A percentile compares a stretch with the other conserved stretches of the same genome.
Conservation (phyloP, 352 stramenopile species). For the Globisporangium spiculum region DNA sequence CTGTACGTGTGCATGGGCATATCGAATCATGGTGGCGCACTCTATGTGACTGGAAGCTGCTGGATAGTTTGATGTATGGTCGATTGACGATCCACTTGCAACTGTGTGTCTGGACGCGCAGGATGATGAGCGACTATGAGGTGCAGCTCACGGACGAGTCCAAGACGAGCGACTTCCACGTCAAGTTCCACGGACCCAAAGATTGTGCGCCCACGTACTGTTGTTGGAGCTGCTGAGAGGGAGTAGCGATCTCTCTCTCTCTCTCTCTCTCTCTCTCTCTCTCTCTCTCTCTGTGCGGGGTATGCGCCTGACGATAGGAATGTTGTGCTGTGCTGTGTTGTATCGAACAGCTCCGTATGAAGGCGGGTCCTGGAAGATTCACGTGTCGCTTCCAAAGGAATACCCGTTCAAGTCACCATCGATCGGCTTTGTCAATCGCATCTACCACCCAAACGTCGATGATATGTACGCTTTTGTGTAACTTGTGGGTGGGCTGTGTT, state of each 20-base stretch:
- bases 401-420: slow-evolving; percentile 94
- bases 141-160: slow-evolving; percentile 81
- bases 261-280: background rate
- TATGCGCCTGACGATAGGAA: background rate
- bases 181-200: slow-evolving; percentile 85
- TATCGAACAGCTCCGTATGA: slow-evolving; percentile 78
- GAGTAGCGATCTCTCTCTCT: background rate
- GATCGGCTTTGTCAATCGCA: slow-evolving; percentile 92
- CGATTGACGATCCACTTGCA: slow-evolving; percentile 1
- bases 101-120: slow-evolving; percentile 19
- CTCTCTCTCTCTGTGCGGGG: background rate
- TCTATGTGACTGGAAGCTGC: background rate
- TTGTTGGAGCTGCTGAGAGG: background rate
- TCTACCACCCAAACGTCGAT: slow-evolving; percentile 94
- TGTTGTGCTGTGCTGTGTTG: background rate
- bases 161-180: slow-evolving; percentile 78
- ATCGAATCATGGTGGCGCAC: background rate
- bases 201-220: slow-evolving; percentile 52
- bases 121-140: slow-evolving; percentile 91
- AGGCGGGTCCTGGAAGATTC: slow-evolving; percentile 91
- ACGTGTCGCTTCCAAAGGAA: slow-evolving; percentile 90
- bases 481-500: background rate
- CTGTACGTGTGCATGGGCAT: slow-evolving; percentile 41
- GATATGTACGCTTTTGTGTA: slow-evolving; percentile 64
- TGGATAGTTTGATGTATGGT: background rate